Evolutionary conservation across 2,329 filamentous ascomycete genomes (phyloP).

Genomic region (Ascochyta viciae-villosae): DNA sequence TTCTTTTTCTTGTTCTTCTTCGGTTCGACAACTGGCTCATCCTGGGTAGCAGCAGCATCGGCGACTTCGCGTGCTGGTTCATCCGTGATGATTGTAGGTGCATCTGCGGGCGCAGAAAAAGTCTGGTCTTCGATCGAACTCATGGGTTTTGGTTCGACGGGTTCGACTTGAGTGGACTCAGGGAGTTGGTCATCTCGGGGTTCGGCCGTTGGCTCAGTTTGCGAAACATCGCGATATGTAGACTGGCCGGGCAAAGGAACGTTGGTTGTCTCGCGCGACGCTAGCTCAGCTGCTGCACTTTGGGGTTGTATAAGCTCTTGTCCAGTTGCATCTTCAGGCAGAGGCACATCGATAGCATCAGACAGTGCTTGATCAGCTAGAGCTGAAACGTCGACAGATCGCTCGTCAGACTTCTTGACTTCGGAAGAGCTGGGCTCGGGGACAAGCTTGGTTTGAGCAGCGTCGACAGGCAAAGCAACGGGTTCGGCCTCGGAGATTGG

Average conservation of each 20-base stretch:
- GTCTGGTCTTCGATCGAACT: background rate
- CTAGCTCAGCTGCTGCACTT: background rate
- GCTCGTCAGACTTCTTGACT: background rate
- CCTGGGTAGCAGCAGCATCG: background rate
- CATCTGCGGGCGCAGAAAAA: background rate
- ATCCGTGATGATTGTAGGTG: background rate
- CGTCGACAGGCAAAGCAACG: slow-evolving; percentile 4
- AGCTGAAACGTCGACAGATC: background rate
- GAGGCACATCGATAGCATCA: background rate
- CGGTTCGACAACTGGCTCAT: slow-evolving; percentile 12
- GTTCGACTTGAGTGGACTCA: background rate
- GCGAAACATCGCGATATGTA: background rate
- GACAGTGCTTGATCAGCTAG: background rate
- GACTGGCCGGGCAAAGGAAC: slow-evolving; percentile 6
- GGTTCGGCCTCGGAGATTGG: slow-evolving; percentile 15
- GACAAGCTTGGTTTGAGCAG: background rate
- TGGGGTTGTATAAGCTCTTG: background rate
- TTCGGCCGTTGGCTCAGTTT: background rate
- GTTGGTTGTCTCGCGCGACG: background rate
- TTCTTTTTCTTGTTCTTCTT: slow-evolving; percentile 37
- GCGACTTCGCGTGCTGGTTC: background rate
- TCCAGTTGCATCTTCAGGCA: background rate
- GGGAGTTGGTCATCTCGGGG: background rate
- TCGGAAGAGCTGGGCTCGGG: background rate
- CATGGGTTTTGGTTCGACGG: background rate